Evolutionary conservation across 192 early-diverging fungal genomes (phyloP).

Genomic region (Phycomyces blakesleeanus): DNA sequence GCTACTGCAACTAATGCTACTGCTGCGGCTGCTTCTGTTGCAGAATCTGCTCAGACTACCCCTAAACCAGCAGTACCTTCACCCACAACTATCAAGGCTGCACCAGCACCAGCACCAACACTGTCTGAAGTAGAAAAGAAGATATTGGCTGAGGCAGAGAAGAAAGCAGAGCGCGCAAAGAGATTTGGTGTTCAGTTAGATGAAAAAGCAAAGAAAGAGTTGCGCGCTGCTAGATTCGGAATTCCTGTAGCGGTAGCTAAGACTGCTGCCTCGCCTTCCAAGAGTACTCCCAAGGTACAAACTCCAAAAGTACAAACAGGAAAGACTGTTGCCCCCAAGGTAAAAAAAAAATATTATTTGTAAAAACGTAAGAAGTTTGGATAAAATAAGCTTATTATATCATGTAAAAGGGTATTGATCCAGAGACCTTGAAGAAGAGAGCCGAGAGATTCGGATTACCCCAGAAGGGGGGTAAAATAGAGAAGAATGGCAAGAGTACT

Average conservation of each 20-base stretch:
- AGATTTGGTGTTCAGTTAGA: constrained; percentile 46
- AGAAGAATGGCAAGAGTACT: background rate
- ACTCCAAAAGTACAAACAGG: background rate
- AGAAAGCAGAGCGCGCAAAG: constrained; percentile 29
- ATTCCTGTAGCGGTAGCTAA: constrained; percentile 16
- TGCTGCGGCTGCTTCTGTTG: background rate
- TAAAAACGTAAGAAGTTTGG: background rate
- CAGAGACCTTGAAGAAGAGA: constrained; percentile 50
- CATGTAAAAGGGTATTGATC: constrained; percentile 29
- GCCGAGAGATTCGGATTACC: constrained; percentile 49
- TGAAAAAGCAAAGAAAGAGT: constrained; percentile 45
- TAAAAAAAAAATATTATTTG: constrained; percentile 6
- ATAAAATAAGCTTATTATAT: background rate
- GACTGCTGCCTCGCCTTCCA: background rate
- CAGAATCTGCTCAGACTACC: constrained; percentile 15
- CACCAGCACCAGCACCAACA: background rate
- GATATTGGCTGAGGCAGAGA: constrained; percentile 29
- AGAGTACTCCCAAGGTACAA: background rate
- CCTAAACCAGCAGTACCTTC: background rate
- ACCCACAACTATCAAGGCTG: constrained; percentile 9
- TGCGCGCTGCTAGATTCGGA: constrained; percentile 57
- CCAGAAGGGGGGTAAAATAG: constrained; percentile 8
- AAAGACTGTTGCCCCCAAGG: background rate
- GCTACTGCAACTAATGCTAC: constrained; percentile 7
- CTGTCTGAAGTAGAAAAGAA: background rate